These are phyloP conservation scores for Acanthamoeba triangularis DNA, from an alignment of 208 protist genomes.

Conservation along the genomic window DNA sequence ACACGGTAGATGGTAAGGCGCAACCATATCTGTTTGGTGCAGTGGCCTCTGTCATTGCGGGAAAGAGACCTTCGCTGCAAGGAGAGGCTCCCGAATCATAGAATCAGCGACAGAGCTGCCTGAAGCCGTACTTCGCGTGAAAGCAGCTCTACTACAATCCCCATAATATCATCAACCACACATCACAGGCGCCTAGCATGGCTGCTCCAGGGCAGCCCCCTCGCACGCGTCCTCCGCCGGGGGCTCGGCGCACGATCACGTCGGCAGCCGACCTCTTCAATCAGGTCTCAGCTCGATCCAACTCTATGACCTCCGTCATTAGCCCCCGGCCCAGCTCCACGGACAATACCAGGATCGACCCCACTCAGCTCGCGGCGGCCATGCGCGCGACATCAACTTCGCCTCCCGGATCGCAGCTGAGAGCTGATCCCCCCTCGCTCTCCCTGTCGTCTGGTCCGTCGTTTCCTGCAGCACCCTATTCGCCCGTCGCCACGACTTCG, in stretches of 20 bases:
- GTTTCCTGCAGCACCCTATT: neutral
- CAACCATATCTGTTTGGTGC: no score
- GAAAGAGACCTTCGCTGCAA: no score
- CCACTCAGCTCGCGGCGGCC: neutral
- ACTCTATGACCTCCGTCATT: neutral
- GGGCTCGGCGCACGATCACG: neutral
- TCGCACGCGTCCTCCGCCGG: neutral
- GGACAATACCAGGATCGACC: neutral
- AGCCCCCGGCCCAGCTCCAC: neutral
- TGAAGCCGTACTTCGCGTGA: no score
- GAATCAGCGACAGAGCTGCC: no score
- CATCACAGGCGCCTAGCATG: neutral
- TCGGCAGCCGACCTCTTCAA: conserved; percentile 23
- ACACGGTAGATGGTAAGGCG: no score
- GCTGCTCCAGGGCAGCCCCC: neutral
- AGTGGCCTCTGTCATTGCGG: no score
- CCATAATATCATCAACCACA: no score
- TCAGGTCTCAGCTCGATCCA: neutral
- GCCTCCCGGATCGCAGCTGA: neutral
- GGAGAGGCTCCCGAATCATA: no score
- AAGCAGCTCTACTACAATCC: no score
- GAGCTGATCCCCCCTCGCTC: neutral
- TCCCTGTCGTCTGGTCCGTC: neutral
- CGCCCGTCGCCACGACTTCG: neutral
- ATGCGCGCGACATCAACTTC: neutral